Percentiles rank a stretch among this genome's conserved stretches.
Conservation (phyloP, 2,329 filamentous ascomycete genomes). For the Neonectria punicea region DNA sequence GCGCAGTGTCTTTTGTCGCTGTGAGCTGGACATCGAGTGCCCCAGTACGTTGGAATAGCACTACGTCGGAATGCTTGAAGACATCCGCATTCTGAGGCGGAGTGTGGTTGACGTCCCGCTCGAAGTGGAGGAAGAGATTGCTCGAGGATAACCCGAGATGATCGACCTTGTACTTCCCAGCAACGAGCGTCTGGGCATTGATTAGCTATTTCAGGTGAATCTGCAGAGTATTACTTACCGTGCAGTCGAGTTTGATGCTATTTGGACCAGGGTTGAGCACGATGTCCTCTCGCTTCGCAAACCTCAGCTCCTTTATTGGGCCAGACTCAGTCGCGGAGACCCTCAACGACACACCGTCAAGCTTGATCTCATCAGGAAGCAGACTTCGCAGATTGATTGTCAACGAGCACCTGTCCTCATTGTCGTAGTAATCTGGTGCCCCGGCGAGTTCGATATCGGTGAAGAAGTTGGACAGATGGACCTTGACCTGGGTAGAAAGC, state of each 20-base stretch:
- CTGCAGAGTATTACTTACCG: constrained; percentile 41
- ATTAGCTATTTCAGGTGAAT: constrained; percentile 41
- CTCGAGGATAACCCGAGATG: constrained; percentile 72
- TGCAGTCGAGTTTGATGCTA: constrained; percentile 49
- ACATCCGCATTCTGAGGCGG: constrained; percentile 59
- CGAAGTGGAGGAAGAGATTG: constrained; percentile 74
- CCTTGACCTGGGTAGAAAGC: constrained; percentile 67
- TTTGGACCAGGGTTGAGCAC: constrained; percentile 61
- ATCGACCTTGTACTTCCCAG: constrained; percentile 80
- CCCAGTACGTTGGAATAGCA: constrained; percentile 77
- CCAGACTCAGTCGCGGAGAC: constrained; percentile 67
- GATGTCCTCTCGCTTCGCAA: constrained; percentile 43
- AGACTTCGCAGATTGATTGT: constrained; percentile 76
- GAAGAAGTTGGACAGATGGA: constrained; percentile 80
- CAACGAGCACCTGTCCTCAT: constrained; percentile 80
- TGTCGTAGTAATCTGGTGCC: constrained; percentile 74
- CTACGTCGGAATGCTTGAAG: constrained; percentile 69
- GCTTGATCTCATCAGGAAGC: constrained; percentile 73
- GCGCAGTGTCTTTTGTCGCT: constrained; percentile 76
- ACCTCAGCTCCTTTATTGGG: constrained; percentile 67
- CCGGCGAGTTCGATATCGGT: constrained; percentile 74
- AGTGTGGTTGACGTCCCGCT: constrained; percentile 65
- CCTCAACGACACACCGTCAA: constrained; percentile 73
- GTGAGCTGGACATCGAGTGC: constrained; percentile 75
- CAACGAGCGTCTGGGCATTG: constrained; percentile 65